A percentile compares a stretch with the other conserved stretches of the same genome.
Conservation (phyloP, 176 grass and related monocot species). For the Triticum timopheevii region DNA sequence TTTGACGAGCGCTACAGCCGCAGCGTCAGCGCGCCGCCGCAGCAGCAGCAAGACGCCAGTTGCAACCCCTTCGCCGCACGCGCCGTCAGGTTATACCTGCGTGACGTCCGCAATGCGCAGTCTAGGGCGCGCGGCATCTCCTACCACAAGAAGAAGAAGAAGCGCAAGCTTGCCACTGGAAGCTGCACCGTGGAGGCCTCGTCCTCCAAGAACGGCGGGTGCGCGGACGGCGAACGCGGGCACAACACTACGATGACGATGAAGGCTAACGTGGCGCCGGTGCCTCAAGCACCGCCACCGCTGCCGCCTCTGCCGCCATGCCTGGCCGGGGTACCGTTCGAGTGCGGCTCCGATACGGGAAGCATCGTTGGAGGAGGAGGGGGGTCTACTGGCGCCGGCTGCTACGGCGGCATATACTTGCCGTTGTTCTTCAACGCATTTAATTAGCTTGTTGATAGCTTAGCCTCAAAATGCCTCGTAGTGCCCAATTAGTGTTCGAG, state of each 20-base stretch:
- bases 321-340: conserved; percentile 34
- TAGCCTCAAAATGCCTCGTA: too few species aligned
- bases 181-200: neutral
- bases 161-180: conserved; percentile 9
- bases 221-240: neutral
- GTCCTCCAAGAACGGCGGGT: neutral
- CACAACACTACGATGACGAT: neutral
- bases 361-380: neutral
- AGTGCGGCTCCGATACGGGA: conserved; percentile 24
- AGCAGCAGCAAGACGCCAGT: neutral
- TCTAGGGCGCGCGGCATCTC: conserved; percentile 63
- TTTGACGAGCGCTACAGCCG: conserved; percentile 40
- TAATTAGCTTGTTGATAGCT: neutral
- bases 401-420: conserved; percentile 35
- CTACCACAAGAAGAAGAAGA: conserved; percentile 55
- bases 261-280: neutral
- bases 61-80: conserved; percentile 65
- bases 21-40: neutral
- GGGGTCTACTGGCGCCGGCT: neutral
- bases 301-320: neutral
- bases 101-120: conserved; percentile 60
- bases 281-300: neutral
- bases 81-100: conserved; percentile 59
- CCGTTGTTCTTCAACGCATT: conserved; percentile 36
- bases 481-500: too few species aligned